Percentiles rank a stretch among this genome's conserved stretches.
phyloP scores from a whole-genome alignment of 2,329 filamentous ascomycete genomes.

The Escovopsis sp. region DNA sequence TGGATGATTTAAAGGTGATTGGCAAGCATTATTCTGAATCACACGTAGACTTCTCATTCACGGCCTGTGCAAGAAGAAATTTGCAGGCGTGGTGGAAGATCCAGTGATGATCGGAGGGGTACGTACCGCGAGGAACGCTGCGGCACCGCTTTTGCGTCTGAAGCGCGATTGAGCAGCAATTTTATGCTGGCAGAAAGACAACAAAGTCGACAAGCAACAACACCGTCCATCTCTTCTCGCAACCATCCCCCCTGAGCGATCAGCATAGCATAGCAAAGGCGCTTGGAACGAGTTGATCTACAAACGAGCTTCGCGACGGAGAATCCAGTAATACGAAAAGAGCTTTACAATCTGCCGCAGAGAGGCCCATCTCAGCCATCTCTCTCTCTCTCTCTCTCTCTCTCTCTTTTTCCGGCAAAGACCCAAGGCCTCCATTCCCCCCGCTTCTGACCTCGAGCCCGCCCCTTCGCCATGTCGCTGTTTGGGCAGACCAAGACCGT shows the following conservation, averaged over 20 bases:
- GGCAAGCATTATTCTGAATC: no score
- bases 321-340: background rate
- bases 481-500: conserved; percentile 26
- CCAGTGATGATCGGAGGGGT: background rate
- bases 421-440: conserved; percentile 4
- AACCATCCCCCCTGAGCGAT: background rate
- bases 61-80: no score
- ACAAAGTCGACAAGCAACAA: conserved; percentile 4
- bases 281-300: background rate
- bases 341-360: no score
- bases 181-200: conserved; percentile 5
- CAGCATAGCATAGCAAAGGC: background rate
- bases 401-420: background rate
- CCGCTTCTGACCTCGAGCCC: background rate
- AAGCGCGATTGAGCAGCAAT: conserved; percentile 6
- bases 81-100: no score
- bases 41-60: no score
- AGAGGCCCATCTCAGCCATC: no score
- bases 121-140: background rate
- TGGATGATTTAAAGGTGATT: no score
- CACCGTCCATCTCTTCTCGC: background rate
- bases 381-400: no score
- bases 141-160: background rate
- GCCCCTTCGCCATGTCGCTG: conserved; percentile 17
- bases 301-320: background rate